Evolutionary conservation across 352 stramenopile species (phyloP), one percentile per base, ranked within the genome.

Genomic region (Globisporangium heterothallicum): DNA sequence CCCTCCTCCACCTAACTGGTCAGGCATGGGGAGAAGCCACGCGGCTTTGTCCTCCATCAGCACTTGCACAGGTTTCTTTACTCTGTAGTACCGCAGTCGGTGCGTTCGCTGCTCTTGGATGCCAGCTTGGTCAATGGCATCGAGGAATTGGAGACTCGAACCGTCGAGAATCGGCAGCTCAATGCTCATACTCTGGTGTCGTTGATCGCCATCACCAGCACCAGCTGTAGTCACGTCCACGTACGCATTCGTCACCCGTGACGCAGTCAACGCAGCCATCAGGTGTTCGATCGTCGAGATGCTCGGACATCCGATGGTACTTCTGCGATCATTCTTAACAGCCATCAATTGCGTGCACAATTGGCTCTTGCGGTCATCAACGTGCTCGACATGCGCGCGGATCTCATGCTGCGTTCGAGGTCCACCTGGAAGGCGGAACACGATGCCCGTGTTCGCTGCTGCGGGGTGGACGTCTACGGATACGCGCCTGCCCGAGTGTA

Each of bases 141-240:
- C 45, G 14, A 78, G 47, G 49, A 78, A 86, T 21, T 68, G 42
- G 10, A 63, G 24, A 49, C 73, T 84, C 53, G 74, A 88, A 8
- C 79, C 79, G 44, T 90, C 79, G 27, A 90, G 59, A 45, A 88
- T 73, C 4, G 79, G 79, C 32, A 90, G 27, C 56, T 90, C 79
- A 5, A 75, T 46, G 6, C 3, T n/a, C 16, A 27, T 41, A 27
- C 8, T 43, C 34, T 42, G 9, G 8, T 9, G 21, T 22, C 19
- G 25, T 19, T 27, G 22, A 6, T 47, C 21, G 21, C 19, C 12
- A 4, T 12, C 19, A 18, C 12, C 22, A 45, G 30, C 30, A 29
- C 0, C 18, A 21, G 24, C 14, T 1, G 13, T 34, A 4, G 12
- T 10, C 36, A 82, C 52, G 9, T 78, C 61, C 0, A 91, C 56